phyloP scores from a whole-genome alignment of 2,329 filamentous ascomycete genomes.

The Neocucurbitaria cava region DNA sequence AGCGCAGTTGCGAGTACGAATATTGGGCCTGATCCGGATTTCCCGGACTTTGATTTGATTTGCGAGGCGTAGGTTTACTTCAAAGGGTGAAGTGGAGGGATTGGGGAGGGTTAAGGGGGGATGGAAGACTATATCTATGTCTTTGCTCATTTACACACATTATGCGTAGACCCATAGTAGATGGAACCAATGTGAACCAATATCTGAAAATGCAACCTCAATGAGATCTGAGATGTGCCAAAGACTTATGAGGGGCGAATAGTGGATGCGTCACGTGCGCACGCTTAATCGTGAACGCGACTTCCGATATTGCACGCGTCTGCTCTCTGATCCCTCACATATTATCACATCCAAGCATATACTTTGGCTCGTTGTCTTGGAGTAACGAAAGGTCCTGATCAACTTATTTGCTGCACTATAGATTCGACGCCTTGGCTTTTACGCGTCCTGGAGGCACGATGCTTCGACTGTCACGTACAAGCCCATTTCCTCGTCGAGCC shows the following conservation, averaged over 20 bases:
- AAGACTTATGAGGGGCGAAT: background rate
- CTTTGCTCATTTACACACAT: no score
- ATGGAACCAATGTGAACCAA: no score
- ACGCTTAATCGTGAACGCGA: background rate
- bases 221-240: no score
- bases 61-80: conserved; percentile 27
- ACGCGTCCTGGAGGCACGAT: background rate
- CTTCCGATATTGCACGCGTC: background rate
- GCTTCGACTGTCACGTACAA: background rate
- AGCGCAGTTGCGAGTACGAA: conserved; percentile 36
- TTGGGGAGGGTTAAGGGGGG: background rate
- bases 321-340: background rate
- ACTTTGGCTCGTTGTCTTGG: background rate
- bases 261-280: background rate
- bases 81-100: background rate
- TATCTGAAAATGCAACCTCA: no score
- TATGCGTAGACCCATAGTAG: background rate
- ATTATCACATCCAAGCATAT: background rate
- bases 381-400: background rate
- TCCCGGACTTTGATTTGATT: conserved; percentile 49
- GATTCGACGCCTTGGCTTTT: background rate
- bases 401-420: background rate
- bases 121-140: no score
- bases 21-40: conserved; percentile 46
- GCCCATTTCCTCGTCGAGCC: background rate